These are phyloP conservation scores for Boletus rubescentipes DNA, from an alignment of 768 basidiomycete species.

Conservation along the genomic window DNA sequence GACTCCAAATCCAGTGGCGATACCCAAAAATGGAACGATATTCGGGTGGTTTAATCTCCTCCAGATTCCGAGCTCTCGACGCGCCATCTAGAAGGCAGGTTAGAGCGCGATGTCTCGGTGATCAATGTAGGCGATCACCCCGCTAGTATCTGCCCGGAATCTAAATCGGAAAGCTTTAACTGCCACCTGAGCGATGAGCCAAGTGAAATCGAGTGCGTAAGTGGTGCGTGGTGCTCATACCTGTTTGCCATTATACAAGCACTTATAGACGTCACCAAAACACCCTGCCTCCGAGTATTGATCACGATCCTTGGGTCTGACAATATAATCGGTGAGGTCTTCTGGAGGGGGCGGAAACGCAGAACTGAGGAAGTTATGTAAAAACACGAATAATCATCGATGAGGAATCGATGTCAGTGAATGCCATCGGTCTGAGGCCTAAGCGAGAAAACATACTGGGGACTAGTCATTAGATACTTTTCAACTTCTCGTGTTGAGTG, in stretches of 20 bases:
- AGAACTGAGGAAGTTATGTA: neutral
- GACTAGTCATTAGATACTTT: no score
- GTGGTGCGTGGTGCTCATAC: neutral
- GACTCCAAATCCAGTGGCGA: neutral
- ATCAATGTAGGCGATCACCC: neutral
- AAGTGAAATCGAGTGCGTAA: no score
- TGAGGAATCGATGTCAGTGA: neutral
- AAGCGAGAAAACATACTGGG: no score
- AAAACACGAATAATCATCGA: neutral
- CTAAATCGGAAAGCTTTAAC: slow-evolving; percentile 1
- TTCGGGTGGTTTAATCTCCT: neutral
- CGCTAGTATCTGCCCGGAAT: neutral
- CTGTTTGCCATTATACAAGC: neutral
- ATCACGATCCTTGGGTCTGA: no score
- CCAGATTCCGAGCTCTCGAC: slow-evolving; percentile 4
- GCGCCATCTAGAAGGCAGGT: neutral
- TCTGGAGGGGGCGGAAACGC: neutral
- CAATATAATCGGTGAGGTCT: neutral
- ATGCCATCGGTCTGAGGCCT: neutral
- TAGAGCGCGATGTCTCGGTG: neutral
- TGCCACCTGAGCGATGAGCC: neutral
- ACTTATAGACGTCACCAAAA: neutral
- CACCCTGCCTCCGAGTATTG: neutral
- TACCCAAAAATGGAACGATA: slow-evolving; percentile 2
- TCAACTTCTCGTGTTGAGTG: no score